Evolutionary conservation across 768 basidiomycete genomes (phyloP).

Genomic region (Boletus tylopilopsis): DNA sequence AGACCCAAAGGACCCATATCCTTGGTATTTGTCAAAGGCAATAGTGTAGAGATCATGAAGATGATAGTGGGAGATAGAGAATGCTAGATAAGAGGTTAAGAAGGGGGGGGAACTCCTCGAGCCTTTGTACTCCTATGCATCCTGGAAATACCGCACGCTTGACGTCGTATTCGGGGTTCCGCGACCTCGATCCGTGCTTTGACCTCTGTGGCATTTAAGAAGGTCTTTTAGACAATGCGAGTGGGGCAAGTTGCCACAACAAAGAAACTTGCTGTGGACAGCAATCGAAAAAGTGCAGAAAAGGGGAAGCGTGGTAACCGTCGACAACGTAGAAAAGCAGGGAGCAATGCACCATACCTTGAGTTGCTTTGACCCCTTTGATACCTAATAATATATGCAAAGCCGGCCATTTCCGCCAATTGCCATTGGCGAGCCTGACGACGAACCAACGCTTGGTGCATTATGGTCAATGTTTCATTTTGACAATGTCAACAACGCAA

Average conservation of each 20-base stretch:
- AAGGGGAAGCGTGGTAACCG: slow-evolving; percentile 1
- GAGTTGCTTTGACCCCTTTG: slow-evolving; percentile 3
- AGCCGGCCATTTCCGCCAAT: slow-evolving; percentile 9
- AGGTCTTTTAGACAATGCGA: slow-evolving; percentile 19
- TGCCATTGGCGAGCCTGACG: slow-evolving; percentile 9
- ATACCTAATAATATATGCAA: slow-evolving; percentile 15
- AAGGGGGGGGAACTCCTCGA: not conserved
- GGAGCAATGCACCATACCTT: not conserved
- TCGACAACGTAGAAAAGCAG: slow-evolving; percentile 23
- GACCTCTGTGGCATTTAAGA: slow-evolving; percentile 13
- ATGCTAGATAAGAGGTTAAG: not conserved
- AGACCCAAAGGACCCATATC: not conserved
- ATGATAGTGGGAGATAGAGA: not conserved
- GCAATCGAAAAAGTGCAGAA: not conserved
- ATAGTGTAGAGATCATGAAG: slow-evolving; percentile 6
- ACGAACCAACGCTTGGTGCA: not conserved
- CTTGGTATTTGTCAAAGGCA: slow-evolving; percentile 1
- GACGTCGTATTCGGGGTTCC: slow-evolving; percentile 4
- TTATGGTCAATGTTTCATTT: slow-evolving; percentile 8
- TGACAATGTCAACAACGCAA: slow-evolving; percentile 15
- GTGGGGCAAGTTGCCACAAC: slow-evolving; percentile 11
- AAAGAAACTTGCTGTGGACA: slow-evolving; percentile 10
- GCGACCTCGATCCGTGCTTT: slow-evolving; percentile 11
- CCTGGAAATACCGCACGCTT: slow-evolving; percentile 7
- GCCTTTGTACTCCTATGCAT: slow-evolving; percentile 17